phyloP scores from a whole-genome alignment of 148 eudicot genomes.

The Selenicereus undatus region DNA sequence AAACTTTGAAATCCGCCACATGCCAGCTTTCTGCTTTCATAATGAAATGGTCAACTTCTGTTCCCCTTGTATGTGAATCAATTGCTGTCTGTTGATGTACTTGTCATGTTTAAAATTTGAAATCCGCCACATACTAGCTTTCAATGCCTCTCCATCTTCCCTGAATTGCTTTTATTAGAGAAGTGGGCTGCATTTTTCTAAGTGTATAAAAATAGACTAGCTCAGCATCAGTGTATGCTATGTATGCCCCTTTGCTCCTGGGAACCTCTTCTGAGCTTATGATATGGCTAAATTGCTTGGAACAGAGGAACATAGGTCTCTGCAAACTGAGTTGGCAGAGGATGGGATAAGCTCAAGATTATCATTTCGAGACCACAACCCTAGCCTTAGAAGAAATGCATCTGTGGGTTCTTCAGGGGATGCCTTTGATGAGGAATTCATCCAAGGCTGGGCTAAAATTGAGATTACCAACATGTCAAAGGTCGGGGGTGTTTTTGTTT shows the following conservation, averaged over 20 bases:
- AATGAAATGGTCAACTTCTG: too few species aligned
- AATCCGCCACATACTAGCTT: too few species aligned
- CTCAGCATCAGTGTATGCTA: too few species aligned
- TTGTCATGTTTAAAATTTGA: too few species aligned
- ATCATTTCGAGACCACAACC: constrained; percentile 29
- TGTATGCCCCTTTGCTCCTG: constrained; percentile 1
- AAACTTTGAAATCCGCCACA: not conserved
- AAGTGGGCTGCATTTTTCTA: too few species aligned
- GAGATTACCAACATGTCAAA: constrained; percentile 67
- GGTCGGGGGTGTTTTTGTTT: constrained; percentile 58
- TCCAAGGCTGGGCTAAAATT: constrained; percentile 51
- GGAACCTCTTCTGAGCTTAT: constrained; percentile 12
- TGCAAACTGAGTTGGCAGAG: constrained; percentile 40
- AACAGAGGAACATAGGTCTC: constrained; percentile 37
- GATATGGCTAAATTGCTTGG: constrained; percentile 42
- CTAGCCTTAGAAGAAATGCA: constrained; percentile 40
- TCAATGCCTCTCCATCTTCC: too few species aligned
- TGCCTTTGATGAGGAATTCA: constrained; percentile 40
- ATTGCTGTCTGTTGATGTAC: too few species aligned
- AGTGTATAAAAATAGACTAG: too few species aligned
- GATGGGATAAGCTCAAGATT: constrained; percentile 43
- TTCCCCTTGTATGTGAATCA: too few species aligned
- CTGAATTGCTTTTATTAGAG: too few species aligned
- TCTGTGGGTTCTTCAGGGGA: constrained; percentile 29
- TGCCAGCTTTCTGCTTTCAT: not conserved